These are phyloP conservation scores for Pseudocercospora eumusae DNA, from an alignment of 2,329 filamentous ascomycete genomes.

Conservation along the genomic window DNA sequence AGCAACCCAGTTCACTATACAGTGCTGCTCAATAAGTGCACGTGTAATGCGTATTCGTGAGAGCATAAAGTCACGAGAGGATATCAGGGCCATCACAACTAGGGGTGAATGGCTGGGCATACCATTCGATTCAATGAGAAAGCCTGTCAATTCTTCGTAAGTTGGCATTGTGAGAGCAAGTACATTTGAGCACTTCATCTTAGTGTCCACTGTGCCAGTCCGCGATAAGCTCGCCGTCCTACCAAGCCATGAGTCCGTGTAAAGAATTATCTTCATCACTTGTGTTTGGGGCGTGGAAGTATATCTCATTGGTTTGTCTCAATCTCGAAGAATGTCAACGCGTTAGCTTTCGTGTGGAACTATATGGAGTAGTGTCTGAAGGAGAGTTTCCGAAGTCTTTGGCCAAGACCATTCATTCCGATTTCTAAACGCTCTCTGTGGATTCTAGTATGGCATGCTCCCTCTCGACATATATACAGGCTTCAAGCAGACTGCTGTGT, in stretches of 20 bases:
- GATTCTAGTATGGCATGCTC: constrained; percentile 4
- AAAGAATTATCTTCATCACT: background rate
- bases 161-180: background rate
- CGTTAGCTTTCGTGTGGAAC: background rate
- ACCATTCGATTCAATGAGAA: background rate
- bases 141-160: background rate
- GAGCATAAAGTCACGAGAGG: background rate
- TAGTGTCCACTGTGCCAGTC: background rate
- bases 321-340: background rate
- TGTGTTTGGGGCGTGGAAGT: background rate
- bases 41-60: background rate
- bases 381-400: background rate
- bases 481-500: background rate
- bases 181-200: background rate
- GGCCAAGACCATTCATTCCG: background rate
- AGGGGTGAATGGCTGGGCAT: background rate
- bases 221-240: background rate
- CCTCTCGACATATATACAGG: constrained; percentile 10
- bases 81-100: background rate
- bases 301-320: background rate
- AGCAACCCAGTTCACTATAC: no score
- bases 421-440: background rate
- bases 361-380: background rate
- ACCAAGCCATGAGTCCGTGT: background rate
- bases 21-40: background rate